Conservation (phyloP, 176 grass and related monocot genomes). For the Musa acuminata region DNA sequence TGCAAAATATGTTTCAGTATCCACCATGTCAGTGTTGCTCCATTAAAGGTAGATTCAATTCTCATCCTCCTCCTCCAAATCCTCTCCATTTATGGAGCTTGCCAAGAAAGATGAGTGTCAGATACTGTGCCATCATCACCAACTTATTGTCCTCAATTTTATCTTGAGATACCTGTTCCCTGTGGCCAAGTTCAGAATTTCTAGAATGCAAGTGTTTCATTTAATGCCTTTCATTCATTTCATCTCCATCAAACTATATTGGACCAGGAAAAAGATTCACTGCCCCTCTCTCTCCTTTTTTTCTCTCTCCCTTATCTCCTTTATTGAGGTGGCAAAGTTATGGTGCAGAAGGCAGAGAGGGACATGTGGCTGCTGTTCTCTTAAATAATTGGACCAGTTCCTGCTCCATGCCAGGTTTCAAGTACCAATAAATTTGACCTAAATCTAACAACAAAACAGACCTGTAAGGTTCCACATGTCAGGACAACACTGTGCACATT, state of each 20-base stretch:
- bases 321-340: not conserved
- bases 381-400: not conserved
- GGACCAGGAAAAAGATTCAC: conserved; percentile 9
- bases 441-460: not conserved
- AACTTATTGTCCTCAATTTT: not conserved
- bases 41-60: not conserved
- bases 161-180: not conserved
- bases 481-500: not conserved
- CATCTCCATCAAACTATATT: not conserved
- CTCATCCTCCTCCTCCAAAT: not conserved
- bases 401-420: not conserved
- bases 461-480: not conserved
- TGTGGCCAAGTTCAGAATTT: not conserved
- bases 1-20: too few relatives aligned
- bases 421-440: not conserved
- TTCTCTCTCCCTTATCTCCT: conserved; percentile 1
- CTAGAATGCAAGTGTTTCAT: not conserved
- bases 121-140: not conserved
- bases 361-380: not conserved
- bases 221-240: not conserved
- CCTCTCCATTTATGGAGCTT: not conserved
- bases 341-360: not conserved
- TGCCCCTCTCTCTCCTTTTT: too few relatives aligned
- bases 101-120: not conserved
- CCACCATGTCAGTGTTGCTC: not conserved